Percentiles rank a stretch among this genome's conserved stretches.
Evolutionary conservation across 139 green algal species (phyloP).

Genomic region (Mychonastes homosphaera): DNA sequence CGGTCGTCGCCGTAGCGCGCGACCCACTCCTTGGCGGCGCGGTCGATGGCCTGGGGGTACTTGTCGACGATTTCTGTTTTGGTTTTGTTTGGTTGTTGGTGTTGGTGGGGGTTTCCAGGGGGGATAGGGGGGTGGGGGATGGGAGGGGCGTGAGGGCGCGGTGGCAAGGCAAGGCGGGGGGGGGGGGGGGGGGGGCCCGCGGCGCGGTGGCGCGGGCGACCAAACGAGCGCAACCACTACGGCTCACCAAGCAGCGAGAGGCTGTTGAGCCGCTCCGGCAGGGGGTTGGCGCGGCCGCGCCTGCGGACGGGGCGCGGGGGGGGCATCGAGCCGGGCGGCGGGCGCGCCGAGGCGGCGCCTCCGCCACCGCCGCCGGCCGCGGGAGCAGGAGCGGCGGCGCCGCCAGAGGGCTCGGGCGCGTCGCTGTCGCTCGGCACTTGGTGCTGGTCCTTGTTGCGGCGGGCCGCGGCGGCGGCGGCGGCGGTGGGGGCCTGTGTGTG

Average conservation of each 20-base stretch:
- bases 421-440: too few relatives aligned
- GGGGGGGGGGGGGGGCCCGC: background rate
- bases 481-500: too few relatives aligned
- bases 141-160: too few relatives aligned
- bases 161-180: background rate
- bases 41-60: constrained; percentile 16
- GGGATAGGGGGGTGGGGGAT: background rate
- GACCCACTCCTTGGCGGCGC: constrained; percentile 44
- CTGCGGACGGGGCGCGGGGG: too few relatives aligned
- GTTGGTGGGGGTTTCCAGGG: background rate
- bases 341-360: too few relatives aligned
- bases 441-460: too few relatives aligned
- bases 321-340: too few relatives aligned
- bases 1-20: constrained; percentile 31
- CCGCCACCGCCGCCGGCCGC: too few relatives aligned
- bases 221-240: background rate
- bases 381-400: too few relatives aligned
- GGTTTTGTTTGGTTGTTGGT: too few relatives aligned
- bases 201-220: background rate
- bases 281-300: background rate
- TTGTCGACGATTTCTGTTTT: constrained; percentile 31
- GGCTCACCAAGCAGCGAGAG: constrained; percentile 23
- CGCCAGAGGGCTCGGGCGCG: too few relatives aligned
- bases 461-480: too few relatives aligned
- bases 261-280: constrained; percentile 8